Conservation (phyloP, 2,329 filamentous ascomycete species). For the Neofusicoccum umdonicola region DNA sequence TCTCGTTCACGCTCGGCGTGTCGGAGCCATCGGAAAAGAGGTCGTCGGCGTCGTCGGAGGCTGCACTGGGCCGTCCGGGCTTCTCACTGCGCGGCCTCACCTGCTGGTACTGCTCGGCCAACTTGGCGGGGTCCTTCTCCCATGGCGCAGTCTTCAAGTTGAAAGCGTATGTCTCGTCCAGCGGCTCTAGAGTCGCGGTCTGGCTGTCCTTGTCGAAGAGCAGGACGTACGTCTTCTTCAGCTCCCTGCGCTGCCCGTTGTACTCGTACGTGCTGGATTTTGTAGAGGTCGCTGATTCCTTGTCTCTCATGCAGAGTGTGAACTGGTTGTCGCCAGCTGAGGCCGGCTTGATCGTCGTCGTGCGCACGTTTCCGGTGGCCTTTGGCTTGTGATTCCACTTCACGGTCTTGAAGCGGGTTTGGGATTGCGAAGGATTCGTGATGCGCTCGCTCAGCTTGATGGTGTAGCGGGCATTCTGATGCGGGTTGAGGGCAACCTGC, state of each 20-base stretch:
- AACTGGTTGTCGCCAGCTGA: constrained; percentile 25
- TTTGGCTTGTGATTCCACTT: constrained; percentile 45
- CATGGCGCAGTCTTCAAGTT: constrained; percentile 72
- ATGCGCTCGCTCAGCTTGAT: constrained; percentile 16
- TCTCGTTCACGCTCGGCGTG: background rate
- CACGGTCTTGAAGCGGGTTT: constrained; percentile 2
- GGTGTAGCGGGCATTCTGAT: constrained; percentile 6
- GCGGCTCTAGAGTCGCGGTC: constrained; percentile 75
- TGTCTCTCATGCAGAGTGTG: constrained; percentile 26
- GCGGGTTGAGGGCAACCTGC: constrained; percentile 4
- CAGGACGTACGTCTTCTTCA: constrained; percentile 49
- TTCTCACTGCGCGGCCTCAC: constrained; percentile 45
- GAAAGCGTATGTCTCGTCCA: constrained; percentile 83
- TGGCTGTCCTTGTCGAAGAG: constrained; percentile 74
- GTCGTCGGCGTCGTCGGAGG: constrained; percentile 24
- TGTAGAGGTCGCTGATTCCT: constrained; percentile 24
- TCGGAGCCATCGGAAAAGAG: constrained; percentile 25
- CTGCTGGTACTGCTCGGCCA: constrained; percentile 67
- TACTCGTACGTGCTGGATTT: constrained; percentile 38
- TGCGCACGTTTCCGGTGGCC: constrained; percentile 30
- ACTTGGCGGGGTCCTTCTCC: constrained; percentile 60
- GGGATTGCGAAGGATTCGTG: background rate
- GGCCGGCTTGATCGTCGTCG: constrained; percentile 27
- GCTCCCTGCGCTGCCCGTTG: constrained; percentile 34
- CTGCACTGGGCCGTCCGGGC: background rate